phyloP scores from a whole-genome alignment of 139 green algal genomes.

The Parachlorella kessleri region DNA sequence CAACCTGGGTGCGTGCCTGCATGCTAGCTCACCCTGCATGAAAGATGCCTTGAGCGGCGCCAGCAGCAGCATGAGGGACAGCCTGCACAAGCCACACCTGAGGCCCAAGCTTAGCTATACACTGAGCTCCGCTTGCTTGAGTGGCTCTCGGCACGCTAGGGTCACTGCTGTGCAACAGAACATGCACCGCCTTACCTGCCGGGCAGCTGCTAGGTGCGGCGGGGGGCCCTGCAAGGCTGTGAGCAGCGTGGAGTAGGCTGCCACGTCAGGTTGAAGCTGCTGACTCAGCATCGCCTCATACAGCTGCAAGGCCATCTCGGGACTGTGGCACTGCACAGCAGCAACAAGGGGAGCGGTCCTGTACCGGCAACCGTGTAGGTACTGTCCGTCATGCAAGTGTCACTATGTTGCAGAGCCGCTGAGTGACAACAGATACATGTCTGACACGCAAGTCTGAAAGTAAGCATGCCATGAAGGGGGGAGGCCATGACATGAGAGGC shows the following conservation, averaged over 20 bases:
- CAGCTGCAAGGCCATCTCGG: neutral
- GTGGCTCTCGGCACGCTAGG: neutral
- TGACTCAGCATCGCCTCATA: slow-evolving; percentile 5
- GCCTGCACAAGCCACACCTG: neutral
- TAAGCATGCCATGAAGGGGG: neutral
- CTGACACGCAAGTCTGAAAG: neutral
- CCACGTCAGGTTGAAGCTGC: slow-evolving; percentile 11
- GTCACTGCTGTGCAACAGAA: neutral
- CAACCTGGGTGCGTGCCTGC: neutral
- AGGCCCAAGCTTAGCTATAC: neutral
- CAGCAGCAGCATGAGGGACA: neutral
- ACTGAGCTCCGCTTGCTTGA: neutral
- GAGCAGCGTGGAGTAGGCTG: slow-evolving; percentile 25
- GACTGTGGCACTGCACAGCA: slow-evolving; percentile 10
- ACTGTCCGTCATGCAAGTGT: too few species aligned
- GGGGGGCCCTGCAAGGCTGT: slow-evolving; percentile 9
- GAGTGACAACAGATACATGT: neutral
- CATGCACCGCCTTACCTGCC: neutral
- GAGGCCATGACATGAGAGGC: neutral
- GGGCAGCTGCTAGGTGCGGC: neutral
- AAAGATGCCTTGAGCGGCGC: neutral
- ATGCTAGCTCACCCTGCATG: neutral
- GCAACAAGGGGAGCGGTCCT: neutral
- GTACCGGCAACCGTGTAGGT: too few species aligned
- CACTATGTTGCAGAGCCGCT: neutral